Percentiles rank a stretch among this genome's conserved stretches.
phyloP scores from a whole-genome alignment of 306 rosid species.

The Sicyos baderoa region DNA sequence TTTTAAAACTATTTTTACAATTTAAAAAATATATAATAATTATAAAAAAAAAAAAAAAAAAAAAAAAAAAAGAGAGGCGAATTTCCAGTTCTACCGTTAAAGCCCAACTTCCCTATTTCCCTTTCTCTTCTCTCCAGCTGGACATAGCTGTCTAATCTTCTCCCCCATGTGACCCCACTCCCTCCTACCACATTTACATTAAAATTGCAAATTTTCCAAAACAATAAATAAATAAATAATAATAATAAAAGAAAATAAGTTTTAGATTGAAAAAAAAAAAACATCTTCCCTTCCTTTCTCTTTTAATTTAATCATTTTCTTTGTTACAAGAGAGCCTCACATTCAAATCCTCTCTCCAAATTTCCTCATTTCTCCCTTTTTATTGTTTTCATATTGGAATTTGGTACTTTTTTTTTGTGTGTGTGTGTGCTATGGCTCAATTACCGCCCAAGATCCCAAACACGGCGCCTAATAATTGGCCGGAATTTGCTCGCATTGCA shows the following conservation, averaged over 20 bases:
- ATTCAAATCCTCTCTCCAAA: neutral
- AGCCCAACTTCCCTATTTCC: conserved; percentile 39
- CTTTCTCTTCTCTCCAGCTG: conserved; percentile 42
- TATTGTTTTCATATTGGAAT: too few relatives aligned
- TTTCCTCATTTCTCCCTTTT: neutral
- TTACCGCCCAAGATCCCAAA: conserved; percentile 90
- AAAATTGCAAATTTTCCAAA: too few relatives aligned
- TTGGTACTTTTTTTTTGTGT: too few relatives aligned
- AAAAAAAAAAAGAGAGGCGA: conserved; percentile 32
- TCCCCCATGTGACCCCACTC: conserved; percentile 52
- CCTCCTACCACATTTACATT: conserved; percentile 20
- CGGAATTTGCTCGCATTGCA: conserved; percentile 20
- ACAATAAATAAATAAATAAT: too few relatives aligned
- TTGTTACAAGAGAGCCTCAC: too few relatives aligned
- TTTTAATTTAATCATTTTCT: neutral
- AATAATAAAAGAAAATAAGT: too few relatives aligned
- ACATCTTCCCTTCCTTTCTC: too few relatives aligned
- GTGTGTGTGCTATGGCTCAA: conserved; percentile 65
- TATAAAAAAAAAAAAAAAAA: conserved; percentile 31
- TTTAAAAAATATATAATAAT: too few relatives aligned
- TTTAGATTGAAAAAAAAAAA: too few relatives aligned
- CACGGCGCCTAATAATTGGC: conserved; percentile 53
- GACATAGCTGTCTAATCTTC: conserved; percentile 67
- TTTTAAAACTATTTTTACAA: too few relatives aligned
- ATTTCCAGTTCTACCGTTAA: conserved; percentile 89